A percentile compares a stretch with the other conserved stretches of the same genome.
Evolutionary conservation across 2,329 filamentous ascomycete species (phyloP).

Genomic region (Clarireedia monteithiana): DNA sequence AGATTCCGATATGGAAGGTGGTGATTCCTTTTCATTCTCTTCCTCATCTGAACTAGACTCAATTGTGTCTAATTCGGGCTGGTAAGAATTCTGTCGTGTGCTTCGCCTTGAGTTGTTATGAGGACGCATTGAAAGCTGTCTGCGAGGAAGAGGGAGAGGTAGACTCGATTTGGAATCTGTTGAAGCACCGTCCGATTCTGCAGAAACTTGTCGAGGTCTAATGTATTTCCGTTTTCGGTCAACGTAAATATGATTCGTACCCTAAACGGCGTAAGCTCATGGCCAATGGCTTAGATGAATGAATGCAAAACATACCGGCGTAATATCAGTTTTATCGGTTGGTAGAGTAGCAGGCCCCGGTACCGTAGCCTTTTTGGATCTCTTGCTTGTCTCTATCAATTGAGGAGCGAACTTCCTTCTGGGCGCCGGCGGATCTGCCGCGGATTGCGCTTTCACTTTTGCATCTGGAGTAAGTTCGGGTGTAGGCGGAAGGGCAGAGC

Average conservation of each 20-base stretch:
- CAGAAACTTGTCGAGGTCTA: conserved; percentile 15
- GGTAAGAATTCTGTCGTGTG: conserved; percentile 34
- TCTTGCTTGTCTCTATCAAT: conserved; percentile 70
- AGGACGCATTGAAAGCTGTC: conserved; percentile 34
- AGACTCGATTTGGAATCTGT: conserved; percentile 10
- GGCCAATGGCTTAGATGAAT: neutral
- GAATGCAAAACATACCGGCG: conserved; percentile 32
- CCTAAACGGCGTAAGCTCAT: neutral
- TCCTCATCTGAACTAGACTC: conserved; percentile 26
- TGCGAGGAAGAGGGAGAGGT: conserved; percentile 32
- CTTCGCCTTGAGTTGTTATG: conserved; percentile 34
- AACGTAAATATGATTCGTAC: conserved; percentile 25
- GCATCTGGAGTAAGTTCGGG: conserved; percentile 50
- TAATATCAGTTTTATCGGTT: conserved; percentile 65
- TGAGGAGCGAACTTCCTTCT: conserved; percentile 62
- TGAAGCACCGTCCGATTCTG: neutral
- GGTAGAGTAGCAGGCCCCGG: conserved; percentile 52
- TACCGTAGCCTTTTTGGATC: conserved; percentile 61
- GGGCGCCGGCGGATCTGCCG: conserved; percentile 26
- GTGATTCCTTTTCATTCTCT: conserved; percentile 21
- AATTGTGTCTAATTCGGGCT: conserved; percentile 33
- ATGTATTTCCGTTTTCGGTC: conserved; percentile 19
- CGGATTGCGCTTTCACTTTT: conserved; percentile 34
- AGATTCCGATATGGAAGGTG: conserved; percentile 28
- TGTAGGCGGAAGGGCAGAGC: conserved; percentile 32